These are phyloP conservation scores for Babesia caballi DNA, from an alignment of 169 alveolate species.

Conservation along the genomic window DNA sequence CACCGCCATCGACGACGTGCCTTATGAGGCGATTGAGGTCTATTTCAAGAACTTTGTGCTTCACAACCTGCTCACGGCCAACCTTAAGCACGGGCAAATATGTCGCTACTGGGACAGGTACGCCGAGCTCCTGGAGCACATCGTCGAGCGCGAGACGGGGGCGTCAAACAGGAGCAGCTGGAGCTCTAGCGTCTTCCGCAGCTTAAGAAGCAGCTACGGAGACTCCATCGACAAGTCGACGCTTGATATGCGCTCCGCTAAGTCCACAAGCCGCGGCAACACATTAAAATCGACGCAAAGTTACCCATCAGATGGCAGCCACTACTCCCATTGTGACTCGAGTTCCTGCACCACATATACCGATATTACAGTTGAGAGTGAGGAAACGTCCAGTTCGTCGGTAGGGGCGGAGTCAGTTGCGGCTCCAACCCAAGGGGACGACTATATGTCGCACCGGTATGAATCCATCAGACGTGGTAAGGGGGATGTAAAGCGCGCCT, in stretches of 20 bases:
- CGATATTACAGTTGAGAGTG: too few species aligned
- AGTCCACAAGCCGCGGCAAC: too few species aligned
- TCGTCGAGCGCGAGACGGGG: not conserved
- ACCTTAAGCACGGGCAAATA: slow-evolving; percentile 11
- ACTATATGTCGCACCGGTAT: not conserved
- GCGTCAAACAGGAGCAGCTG: not conserved
- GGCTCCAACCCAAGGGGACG: not conserved
- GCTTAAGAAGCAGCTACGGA: not conserved
- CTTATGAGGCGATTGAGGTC: slow-evolving; percentile 17
- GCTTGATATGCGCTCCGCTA: too few species aligned
- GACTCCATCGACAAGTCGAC: not conserved
- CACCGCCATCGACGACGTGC: slow-evolving; percentile 3
- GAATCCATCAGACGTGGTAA: not conserved
- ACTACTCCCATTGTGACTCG: too few species aligned
- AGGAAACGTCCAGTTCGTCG: not conserved
- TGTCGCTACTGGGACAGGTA: slow-evolving; percentile 19
- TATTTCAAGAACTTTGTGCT: slow-evolving; percentile 13
- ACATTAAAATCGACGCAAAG: not conserved
- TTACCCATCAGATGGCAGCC: too few species aligned
- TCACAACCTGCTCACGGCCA: slow-evolving; percentile 1
- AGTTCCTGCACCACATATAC: too few species aligned
- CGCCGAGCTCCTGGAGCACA: not conserved
- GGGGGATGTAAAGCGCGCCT: not conserved
- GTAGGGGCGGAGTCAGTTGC: not conserved
- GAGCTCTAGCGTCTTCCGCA: not conserved